These are phyloP conservation scores for Juglanconis oblonga DNA, from an alignment of 2,329 filamentous ascomycete genomes.

Conservation along the genomic window DNA sequence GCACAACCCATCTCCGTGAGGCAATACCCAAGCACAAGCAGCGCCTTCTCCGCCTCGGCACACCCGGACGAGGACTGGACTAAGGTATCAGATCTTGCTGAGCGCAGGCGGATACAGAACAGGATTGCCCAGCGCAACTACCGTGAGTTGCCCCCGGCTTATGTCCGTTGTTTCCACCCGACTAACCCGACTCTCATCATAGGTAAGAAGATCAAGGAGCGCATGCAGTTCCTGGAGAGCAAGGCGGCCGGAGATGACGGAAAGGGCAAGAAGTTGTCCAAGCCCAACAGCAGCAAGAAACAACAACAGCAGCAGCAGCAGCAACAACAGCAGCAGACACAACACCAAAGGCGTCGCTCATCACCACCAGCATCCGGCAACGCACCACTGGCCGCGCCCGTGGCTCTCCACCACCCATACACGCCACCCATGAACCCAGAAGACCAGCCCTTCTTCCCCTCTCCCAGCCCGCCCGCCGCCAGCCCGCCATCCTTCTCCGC, in stretches of 20 bases:
- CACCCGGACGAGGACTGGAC: conserved; percentile 99
- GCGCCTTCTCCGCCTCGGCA: conserved; percentile 89
- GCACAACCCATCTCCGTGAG: conserved; percentile 17
- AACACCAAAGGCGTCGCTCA: conserved; percentile 16
- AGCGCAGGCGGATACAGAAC: conserved; percentile 93
- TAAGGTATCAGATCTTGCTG: conserved; percentile 95
- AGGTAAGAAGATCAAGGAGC: conserved; percentile 93
- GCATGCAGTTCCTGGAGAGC: conserved; percentile 80
- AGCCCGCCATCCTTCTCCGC: conserved; percentile 65
- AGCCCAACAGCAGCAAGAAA: conserved; percentile 31
- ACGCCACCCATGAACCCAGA: conserved; percentile 59
- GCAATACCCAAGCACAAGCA: conserved; percentile 62
- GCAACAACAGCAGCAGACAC: no score
- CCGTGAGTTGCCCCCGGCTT: conserved; percentile 52
- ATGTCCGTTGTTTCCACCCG: conserved; percentile 9
- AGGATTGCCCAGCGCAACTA: conserved; percentile 97
- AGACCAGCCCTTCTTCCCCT: conserved; percentile 66
- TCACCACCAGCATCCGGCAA: conserved; percentile 25
- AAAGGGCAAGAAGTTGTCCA: conserved; percentile 43
- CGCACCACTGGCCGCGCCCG: conserved; percentile 31
- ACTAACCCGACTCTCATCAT: conserved; percentile 16
- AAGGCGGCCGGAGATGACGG: conserved; percentile 54
- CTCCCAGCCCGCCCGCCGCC: conserved; percentile 19
- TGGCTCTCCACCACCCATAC: conserved; percentile 50
- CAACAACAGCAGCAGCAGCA: conserved; percentile 25